Conservation (phyloP, 2,329 filamentous ascomycete species). For the Escovopsis sp. region DNA sequence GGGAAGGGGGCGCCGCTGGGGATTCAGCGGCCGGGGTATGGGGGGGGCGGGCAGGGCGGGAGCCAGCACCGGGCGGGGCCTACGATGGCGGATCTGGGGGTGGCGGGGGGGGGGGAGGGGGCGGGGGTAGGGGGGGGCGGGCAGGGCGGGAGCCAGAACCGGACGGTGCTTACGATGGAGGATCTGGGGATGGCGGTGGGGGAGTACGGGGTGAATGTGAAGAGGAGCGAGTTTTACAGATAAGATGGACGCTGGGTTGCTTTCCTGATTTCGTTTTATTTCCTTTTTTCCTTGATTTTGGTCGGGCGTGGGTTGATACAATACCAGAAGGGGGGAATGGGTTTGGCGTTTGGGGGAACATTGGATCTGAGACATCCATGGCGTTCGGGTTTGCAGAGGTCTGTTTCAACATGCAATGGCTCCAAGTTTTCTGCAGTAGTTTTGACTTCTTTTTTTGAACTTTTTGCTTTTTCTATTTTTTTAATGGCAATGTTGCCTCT, state of each 20-base stretch:
- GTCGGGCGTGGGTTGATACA: no score
- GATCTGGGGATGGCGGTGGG: slow-evolving; percentile 83
- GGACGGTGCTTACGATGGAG: slow-evolving; percentile 89
- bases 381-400: not conserved
- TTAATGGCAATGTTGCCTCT: no score
- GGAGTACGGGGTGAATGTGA: slow-evolving; percentile 95
- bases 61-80: slow-evolving; percentile 84
- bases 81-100: slow-evolving; percentile 84
- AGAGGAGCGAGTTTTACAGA: slow-evolving; percentile 92
- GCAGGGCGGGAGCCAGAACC: slow-evolving; percentile 73
- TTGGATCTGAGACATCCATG: not conserved
- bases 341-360: slow-evolving; percentile 9
- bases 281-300: no score
- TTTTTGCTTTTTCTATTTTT: no score
- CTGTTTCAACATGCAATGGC: no score
- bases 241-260: slow-evolving; percentile 20
- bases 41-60: slow-evolving; percentile 77
- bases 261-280: slow-evolving; percentile 4
- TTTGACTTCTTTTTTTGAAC: not conserved
- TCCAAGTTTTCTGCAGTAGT: no score
- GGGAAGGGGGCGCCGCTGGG: slow-evolving; percentile 47
- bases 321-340: no score
- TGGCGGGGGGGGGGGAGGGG: slow-evolving; percentile 57
- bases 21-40: slow-evolving; percentile 64
- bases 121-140: slow-evolving; percentile 77